A percentile compares a stretch with the other conserved stretches of the same genome.
Conservation (phyloP, 306 rosid genomes). For the Pyrus communis region DNA sequence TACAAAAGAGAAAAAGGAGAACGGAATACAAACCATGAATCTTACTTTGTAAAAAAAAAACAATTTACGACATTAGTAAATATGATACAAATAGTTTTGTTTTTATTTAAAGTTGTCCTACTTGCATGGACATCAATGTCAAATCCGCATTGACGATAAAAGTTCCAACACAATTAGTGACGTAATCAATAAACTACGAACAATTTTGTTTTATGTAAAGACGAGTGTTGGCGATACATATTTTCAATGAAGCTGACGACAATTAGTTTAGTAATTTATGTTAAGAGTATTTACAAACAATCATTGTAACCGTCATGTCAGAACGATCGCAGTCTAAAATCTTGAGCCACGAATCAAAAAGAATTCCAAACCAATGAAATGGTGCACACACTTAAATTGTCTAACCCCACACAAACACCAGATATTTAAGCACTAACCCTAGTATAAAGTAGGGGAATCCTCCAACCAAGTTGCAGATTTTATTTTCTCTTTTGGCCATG, state of each 20-base stretch:
- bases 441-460: neutral
- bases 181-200: neutral
- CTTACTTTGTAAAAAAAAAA: neutral
- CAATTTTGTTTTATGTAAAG: neutral
- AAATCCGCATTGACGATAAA: neutral
- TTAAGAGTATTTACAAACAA: too few relatives aligned
- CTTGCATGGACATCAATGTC: neutral
- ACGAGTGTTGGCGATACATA: neutral
- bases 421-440: neutral
- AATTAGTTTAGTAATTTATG: neutral
- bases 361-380: neutral
- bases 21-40: neutral
- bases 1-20: neutral
- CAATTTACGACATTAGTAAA: neutral
- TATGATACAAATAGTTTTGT: neutral
- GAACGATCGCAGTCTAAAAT: too few relatives aligned
- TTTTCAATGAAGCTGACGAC: too few relatives aligned
- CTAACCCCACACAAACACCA: neutral
- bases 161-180: neutral
- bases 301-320: neutral
- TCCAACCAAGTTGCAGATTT: neutral
- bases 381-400: neutral
- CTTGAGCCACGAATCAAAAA: neutral
- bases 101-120: neutral
- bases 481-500: neutral